Conservation (phyloP, 2,329 filamentous ascomycete species). For the Immersiporthe knoxdaviesiana region DNA sequence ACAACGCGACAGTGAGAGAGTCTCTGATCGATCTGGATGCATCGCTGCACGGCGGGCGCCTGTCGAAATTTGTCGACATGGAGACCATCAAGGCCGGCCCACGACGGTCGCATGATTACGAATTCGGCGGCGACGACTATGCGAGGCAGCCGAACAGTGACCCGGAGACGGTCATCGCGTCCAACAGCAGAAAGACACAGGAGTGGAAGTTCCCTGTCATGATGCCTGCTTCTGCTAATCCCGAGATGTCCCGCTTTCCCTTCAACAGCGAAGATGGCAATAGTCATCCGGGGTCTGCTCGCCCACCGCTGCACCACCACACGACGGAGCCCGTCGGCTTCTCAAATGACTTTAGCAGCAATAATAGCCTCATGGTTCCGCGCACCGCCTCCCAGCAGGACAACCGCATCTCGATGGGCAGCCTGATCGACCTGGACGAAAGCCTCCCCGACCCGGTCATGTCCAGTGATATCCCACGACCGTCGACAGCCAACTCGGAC, state of each 20-base stretch:
- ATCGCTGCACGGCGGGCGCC: slow-evolving; percentile 58
- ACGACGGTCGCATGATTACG: slow-evolving; percentile 53
- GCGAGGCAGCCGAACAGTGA: slow-evolving; percentile 60
- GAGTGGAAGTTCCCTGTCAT: slow-evolving; percentile 60
- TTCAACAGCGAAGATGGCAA: slow-evolving; percentile 41
- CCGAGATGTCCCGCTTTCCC: slow-evolving; percentile 51
- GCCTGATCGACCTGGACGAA: slow-evolving; percentile 43
- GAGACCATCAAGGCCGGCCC: slow-evolving; percentile 60
- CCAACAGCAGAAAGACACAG: slow-evolving; percentile 42
- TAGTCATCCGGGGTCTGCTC: slow-evolving; percentile 31
- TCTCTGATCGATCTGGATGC: slow-evolving; percentile 68
- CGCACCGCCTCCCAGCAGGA: slow-evolving; percentile 33
- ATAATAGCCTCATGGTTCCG: slow-evolving; percentile 41
- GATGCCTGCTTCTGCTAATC: slow-evolving; percentile 52
- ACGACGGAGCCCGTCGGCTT: slow-evolving; percentile 49
- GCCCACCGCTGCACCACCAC: slow-evolving; percentile 51
- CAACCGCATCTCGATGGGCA: slow-evolving; percentile 42
- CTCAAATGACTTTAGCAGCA: slow-evolving; percentile 34
- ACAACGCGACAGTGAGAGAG: slow-evolving; percentile 57
- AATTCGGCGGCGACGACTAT: slow-evolving; percentile 50
- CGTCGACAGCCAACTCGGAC: slow-evolving; percentile 64
- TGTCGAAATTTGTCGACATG: slow-evolving; percentile 64
- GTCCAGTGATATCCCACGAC: slow-evolving; percentile 52
- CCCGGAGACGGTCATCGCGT: slow-evolving; percentile 53
- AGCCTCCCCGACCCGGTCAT: slow-evolving; percentile 47